Conservation (phyloP, 352 stramenopile genomes). For the Pythium monospermum region DNA sequence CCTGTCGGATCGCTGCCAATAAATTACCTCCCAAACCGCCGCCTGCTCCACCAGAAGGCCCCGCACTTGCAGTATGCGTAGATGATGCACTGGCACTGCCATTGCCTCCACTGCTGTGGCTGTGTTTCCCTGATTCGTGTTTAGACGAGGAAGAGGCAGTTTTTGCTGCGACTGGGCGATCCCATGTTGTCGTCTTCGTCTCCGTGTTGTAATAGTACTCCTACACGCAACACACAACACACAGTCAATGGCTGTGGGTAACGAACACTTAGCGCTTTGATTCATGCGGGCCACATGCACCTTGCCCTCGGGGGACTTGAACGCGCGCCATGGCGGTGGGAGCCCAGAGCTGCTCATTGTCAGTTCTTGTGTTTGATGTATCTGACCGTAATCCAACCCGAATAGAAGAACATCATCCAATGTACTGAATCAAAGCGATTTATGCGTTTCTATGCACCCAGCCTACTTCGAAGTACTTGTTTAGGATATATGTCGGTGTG, state of each 20-base stretch:
- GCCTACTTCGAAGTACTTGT: neutral
- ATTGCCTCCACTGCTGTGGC: conserved; percentile 18
- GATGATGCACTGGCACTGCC: conserved; percentile 12
- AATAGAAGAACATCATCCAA: neutral
- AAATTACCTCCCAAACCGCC: conserved; percentile 44
- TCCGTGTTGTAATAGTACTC: conserved; percentile 90
- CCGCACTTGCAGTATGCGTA: conserved; percentile 2
- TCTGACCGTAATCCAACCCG: neutral
- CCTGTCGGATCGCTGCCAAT: conserved; percentile 67
- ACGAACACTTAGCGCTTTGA: neutral
- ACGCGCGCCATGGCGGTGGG: conserved; percentile 71
- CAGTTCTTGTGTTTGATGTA: neutral
- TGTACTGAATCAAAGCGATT: neutral
- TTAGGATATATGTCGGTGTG: neutral
- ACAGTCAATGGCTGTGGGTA: neutral
- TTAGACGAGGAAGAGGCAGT: conserved; percentile 9
- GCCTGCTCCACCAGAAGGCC: conserved; percentile 17
- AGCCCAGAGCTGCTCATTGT: conserved; percentile 22
- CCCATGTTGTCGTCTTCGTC: conserved; percentile 87
- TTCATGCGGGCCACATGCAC: conserved; percentile 25
- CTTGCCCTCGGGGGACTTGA: conserved; percentile 86
- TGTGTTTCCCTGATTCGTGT: conserved; percentile 2
- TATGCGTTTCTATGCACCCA: no score
- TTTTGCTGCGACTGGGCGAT: conserved; percentile 30
- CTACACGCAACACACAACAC: conserved; percentile 21